Base-by-base conservation (phyloP, 768 basidiomycete genomes). In the Mycena alexandri region DNA sequence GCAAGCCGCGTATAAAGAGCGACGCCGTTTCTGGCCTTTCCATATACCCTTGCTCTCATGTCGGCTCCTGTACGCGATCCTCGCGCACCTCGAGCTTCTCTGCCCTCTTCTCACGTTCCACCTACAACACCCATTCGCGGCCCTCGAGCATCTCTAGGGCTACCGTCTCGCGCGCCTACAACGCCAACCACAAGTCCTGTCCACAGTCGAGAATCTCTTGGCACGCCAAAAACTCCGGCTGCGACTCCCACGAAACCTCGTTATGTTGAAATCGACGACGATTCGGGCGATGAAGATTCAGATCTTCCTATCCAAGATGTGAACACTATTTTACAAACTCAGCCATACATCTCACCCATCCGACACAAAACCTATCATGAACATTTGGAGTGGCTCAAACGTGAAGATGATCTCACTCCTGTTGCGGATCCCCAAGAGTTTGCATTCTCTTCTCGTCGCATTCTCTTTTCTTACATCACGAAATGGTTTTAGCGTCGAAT, bases 201-300 rank as follows among this genome's bases (percentile, higher is more conserved):
- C n/a, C n/a, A n/a, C n/a, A n/a, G n/a, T 36, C 34, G 34, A 36
- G 34, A 5, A 5, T 36, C 34, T 36, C 34, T 36, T 12, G 34
- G 34, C 12, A 36, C 34, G 7, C 34, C 46, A 21, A 22, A 2
- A 12, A 47, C 46, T 24, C 46, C 46, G n/a, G 22, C 34, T 36
- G 34, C 12, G n/a, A 47, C n/a, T 21, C n/a, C n/a, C n/a, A n/a
- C n/a, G n/a, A n/a, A n/a, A n/a, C 46, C 46, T 47, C 46, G 21
- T 8, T 47, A 47, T 11, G 46, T 47, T 22, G 46, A 47, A 47
- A 47, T 47, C 46, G 46, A 47, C 46, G 46, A 47, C 21, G 46
- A 47, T 22, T 47, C 46, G 8, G 3, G n/a, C 8, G 22, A 47
- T 47, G 46, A 22, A 21, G 46, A 47, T 47, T 5, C 21, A 21